phyloP scores from a whole-genome alignment of 805 yeast species.

The Pichia paraexigua region DNA sequence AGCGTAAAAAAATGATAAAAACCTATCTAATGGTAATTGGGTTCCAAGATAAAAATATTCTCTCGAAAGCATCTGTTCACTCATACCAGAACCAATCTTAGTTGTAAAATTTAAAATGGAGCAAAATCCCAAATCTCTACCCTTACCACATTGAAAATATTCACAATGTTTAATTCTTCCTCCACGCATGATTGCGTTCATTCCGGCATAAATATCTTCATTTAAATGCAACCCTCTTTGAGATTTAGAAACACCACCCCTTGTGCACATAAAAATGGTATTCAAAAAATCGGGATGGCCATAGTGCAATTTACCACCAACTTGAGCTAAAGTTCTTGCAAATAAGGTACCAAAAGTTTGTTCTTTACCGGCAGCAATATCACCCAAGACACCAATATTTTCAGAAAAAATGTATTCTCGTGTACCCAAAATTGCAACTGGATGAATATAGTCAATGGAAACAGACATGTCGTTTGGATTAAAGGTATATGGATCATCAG shows the following conservation, averaged over 20 bases:
- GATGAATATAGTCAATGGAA: slow-evolving; percentile 27
- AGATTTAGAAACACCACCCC: slow-evolving; percentile 85
- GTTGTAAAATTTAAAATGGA: slow-evolving; percentile 77
- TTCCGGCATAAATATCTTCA: slow-evolving; percentile 84
- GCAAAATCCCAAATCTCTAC: slow-evolving; percentile 78
- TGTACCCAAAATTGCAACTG: slow-evolving; percentile 80
- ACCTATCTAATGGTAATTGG: slow-evolving; percentile 68
- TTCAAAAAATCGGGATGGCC: slow-evolving; percentile 84
- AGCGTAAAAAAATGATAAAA: slow-evolving; percentile 73
- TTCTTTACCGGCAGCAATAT: slow-evolving; percentile 83
- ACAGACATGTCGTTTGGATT: slow-evolving; percentile 5
- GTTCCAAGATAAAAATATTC: slow-evolving; percentile 76
- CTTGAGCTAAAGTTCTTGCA: slow-evolving; percentile 73
- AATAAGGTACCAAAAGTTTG: slow-evolving; percentile 82
- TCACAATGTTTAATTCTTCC: slow-evolving; percentile 83
- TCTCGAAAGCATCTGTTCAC: slow-evolving; percentile 77
- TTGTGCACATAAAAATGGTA: slow-evolving; percentile 66
- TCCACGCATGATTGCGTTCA: slow-evolving; percentile 69
- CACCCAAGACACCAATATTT: slow-evolving; percentile 74
- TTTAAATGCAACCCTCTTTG: slow-evolving; percentile 76
- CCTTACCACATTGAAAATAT: slow-evolving; percentile 80
- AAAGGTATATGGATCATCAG: slow-evolving; percentile 20
- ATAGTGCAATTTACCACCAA: slow-evolving; percentile 78
- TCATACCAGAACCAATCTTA: slow-evolving; percentile 87
- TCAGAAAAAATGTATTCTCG: slow-evolving; percentile 80